A percentile compares a stretch with the other conserved stretches of the same genome.
These are phyloP conservation scores for Mesembryanthemum crystallinum DNA, from an alignment of 148 eudicot species.

Conservation along the genomic window DNA sequence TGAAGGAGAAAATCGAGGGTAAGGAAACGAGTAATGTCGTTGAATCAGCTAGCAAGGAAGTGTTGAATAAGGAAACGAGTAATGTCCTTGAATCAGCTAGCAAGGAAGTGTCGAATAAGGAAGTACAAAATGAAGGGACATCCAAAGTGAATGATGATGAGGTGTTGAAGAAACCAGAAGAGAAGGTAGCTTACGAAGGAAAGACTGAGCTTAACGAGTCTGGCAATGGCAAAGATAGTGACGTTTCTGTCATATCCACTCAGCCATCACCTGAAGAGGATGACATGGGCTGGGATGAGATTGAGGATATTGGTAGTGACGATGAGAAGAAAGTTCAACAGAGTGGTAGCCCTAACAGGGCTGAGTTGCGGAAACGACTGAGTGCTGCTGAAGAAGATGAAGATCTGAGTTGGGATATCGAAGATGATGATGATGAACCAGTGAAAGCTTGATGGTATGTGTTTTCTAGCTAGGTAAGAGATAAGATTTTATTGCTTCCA, in stretches of 20 bases:
- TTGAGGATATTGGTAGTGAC: slow-evolving; percentile 43
- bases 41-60: slow-evolving; percentile 18
- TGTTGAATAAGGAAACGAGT: slow-evolving; percentile 23
- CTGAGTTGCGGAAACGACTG: slow-evolving; percentile 45
- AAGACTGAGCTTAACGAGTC: slow-evolving; percentile 34
- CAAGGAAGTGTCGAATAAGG: slow-evolving; percentile 25
- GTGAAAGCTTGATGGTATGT: neutral
- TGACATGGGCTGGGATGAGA: slow-evolving; percentile 84
- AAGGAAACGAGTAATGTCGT: slow-evolving; percentile 1
- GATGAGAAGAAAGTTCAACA: slow-evolving; percentile 37
- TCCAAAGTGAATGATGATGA: slow-evolving; percentile 24
- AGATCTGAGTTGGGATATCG: slow-evolving; percentile 45
- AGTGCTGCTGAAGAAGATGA: slow-evolving; percentile 39
- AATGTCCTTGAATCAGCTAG: slow-evolving; percentile 11
- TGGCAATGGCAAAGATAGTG: slow-evolving; percentile 45
- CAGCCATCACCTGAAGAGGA: slow-evolving; percentile 57
- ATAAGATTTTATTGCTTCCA: neutral
- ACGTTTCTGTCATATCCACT: slow-evolving; percentile 50
- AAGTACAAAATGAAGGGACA: slow-evolving; percentile 30
- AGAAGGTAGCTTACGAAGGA: slow-evolving; percentile 38
- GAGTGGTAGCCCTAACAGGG: slow-evolving; percentile 37
- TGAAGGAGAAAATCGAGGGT: neutral
- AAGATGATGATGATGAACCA: slow-evolving; percentile 42
- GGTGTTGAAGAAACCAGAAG: slow-evolving; percentile 13
- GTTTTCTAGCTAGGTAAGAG: neutral